Evolutionary conservation across 1,284 basidiomycete genomes (phyloP), one percentile per base, ranked within the genome.

Genomic region (Sporisorium reilianum): DNA sequence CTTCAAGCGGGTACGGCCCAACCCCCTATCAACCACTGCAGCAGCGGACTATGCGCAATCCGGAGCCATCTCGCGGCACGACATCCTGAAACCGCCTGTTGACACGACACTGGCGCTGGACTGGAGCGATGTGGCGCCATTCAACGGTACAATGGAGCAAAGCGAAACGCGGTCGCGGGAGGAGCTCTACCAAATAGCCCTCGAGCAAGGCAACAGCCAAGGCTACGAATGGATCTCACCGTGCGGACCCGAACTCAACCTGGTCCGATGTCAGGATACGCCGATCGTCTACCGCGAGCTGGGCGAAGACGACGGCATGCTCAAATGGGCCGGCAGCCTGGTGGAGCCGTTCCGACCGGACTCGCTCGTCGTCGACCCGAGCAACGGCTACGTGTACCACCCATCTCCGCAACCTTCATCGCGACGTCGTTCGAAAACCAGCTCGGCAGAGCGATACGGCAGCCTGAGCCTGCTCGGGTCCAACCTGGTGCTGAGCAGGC

Each of bases 261-360:
- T 77, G 25, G 49, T 85, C 2, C 56, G 80, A 11, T 68, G 79
- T 4, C 80, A 80, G 26, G 83, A 85, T 42, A 80, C 81, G 6
- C 81, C 79, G 1, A 64, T 86, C 20, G 85, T 86, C 1, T 86
- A 72, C 40, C 78, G 81, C 23, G 73, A 80, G 16, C 68, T 86
- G 4, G 40, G 48, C 34, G 55, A 57, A 22, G 38, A 66, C 23
- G 51, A 63, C 26, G 54, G 70, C 48, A 74, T 74, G 44, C 64
- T 84, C 8, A 66, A 55, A 6, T 85, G 80, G 63, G 84, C 73
- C 2, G 82, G 84, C 0, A 65, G 58, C 3, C 44, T 83, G 2
- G 26, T 52, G 3, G 58, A 49, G 8, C 55, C 59, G 2, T 85
- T 85, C 46, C 54, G 65, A 5, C 81, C 84, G 0, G 50, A 70